Conservation (phyloP, 2,329 filamentous ascomycete species). For the Aspergillus intermedius region DNA sequence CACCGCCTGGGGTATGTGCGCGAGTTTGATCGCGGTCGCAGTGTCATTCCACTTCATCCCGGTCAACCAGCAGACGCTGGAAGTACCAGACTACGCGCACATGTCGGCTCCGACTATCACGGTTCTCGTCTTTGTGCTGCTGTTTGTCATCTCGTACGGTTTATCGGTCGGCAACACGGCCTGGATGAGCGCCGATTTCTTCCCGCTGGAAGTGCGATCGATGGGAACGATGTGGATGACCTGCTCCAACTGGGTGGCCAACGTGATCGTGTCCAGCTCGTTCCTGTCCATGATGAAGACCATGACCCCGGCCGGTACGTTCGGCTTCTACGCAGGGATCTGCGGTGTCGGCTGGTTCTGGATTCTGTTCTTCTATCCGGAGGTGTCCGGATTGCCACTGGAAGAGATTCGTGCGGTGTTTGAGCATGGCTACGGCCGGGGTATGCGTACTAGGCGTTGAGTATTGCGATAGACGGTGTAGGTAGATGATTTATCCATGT, state of each 20-base stretch:
- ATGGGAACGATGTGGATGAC: constrained; percentile 47
- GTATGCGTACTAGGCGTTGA: constrained; percentile 15
- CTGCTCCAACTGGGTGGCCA: constrained; percentile 42
- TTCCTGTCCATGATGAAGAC: constrained; percentile 47
- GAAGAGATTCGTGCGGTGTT: constrained; percentile 43
- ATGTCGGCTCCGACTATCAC: constrained; percentile 33
- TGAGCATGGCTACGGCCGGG: constrained; percentile 42
- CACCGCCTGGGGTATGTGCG: constrained; percentile 42
- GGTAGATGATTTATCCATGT: background rate
- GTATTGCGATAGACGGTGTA: background rate
- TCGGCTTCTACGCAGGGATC: constrained; percentile 48
- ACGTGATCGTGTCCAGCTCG: constrained; percentile 46
- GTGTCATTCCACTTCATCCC: constrained; percentile 45
- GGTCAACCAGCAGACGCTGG: constrained; percentile 37
- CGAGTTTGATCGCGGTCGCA: constrained; percentile 38
- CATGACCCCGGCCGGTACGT: constrained; percentile 46
- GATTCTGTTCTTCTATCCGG: constrained; percentile 21
- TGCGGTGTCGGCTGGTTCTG: constrained; percentile 43
- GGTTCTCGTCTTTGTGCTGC: constrained; percentile 41
- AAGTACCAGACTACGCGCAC: constrained; percentile 5
- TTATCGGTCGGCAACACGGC: constrained; percentile 45
- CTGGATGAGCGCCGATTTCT: constrained; percentile 46
- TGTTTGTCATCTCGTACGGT: constrained; percentile 42
- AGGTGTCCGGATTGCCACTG: constrained; percentile 16
- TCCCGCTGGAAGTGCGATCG: constrained; percentile 44